Percentiles rank a stretch among this genome's conserved stretches.
Conservation (phyloP, 1,284 basidiomycete genomes). For the Trametes sp. region DNA sequence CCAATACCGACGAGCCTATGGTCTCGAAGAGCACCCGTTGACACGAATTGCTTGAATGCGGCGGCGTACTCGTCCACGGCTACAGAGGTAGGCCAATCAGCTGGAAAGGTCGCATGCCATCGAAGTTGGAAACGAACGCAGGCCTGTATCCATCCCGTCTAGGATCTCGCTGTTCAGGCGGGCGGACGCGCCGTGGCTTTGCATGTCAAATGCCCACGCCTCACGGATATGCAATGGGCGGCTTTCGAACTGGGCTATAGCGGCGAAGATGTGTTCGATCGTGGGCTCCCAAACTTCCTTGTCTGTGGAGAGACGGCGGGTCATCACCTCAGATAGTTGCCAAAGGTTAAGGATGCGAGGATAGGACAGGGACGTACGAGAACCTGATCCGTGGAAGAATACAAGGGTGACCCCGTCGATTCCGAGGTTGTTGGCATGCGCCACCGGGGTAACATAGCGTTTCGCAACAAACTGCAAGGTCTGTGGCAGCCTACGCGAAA, state of each 20-base stretch:
- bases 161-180: background rate
- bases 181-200: background rate
- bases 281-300: conserved; percentile 1
- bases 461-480: background rate
- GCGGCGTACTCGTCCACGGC: conserved; percentile 13
- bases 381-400: background rate
- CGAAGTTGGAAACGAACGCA: background rate
- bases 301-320: background rate
- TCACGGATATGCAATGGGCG: background rate
- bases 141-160: background rate
- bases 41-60: conserved; percentile 3
- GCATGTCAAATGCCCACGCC: conserved; percentile 1
- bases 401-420: background rate
- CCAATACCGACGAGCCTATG: conserved; percentile 13
- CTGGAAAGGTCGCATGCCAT: background rate
- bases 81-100: background rate
- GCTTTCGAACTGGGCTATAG: background rate
- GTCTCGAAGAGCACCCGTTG: background rate
- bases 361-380: background rate
- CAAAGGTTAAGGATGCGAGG: background rate
- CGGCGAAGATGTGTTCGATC: background rate
- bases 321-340: background rate
- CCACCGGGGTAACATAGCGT: background rate
- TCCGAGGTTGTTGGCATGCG: background rate
- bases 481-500: background rate